Evolutionary conservation across 164 flowering plant species (phyloP).

Genomic region (Nymphaea thermarum): DNA sequence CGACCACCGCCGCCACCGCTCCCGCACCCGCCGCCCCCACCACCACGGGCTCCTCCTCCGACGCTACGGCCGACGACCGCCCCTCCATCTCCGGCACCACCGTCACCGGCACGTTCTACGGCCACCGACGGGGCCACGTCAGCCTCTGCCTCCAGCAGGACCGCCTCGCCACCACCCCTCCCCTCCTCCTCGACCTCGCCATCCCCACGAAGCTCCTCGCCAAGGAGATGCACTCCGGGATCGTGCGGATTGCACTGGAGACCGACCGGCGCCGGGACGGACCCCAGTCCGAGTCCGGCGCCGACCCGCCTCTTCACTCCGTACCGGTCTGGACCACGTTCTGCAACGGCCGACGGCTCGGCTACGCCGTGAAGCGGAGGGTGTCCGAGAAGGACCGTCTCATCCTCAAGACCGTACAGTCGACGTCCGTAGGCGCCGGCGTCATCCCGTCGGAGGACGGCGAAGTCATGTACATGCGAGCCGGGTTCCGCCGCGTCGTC

Average conservation of each 20-base stretch:
- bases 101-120: constrained; percentile 77
- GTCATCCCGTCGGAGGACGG: constrained; percentile 31
- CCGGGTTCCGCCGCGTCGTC: constrained; percentile 60
- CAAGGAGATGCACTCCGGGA: constrained; percentile 59
- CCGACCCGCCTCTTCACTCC: constrained; percentile 29
- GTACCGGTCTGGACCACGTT: constrained; percentile 64
- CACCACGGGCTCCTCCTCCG: neutral
- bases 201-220: constrained; percentile 45
- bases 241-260: constrained; percentile 70
- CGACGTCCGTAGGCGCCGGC: constrained; percentile 67
- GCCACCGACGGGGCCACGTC: constrained; percentile 50
- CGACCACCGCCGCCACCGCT: neutral
- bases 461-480: constrained; percentile 63
- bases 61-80: neutral
- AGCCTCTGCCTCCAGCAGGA: constrained; percentile 69
- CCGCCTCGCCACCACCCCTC: constrained; percentile 34
- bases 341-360: constrained; percentile 57
- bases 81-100: constrained; percentile 48
- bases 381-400: constrained; percentile 22
- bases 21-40: neutral
- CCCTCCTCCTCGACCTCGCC: constrained; percentile 62
- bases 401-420: constrained; percentile 56
- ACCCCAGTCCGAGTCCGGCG: neutral
- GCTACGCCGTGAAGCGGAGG: constrained; percentile 44
- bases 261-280: constrained; percentile 5